Conservation (phyloP, 1,284 basidiomycete genomes). For the Apiotrichum sp. region DNA sequence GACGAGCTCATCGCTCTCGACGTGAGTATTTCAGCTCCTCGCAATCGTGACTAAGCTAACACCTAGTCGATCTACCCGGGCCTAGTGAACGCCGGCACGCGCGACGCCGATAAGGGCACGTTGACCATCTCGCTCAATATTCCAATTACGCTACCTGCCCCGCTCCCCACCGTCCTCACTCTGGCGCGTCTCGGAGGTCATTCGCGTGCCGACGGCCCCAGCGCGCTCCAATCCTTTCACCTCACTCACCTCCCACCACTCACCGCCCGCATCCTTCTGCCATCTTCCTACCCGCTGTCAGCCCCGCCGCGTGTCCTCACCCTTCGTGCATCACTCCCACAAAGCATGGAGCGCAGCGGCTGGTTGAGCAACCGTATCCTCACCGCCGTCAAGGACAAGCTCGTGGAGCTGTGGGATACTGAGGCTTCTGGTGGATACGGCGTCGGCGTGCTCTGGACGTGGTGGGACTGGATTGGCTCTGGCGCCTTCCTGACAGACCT, state of each 20-base stretch:
- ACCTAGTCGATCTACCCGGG: too few species aligned
- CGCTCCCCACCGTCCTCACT: neutral
- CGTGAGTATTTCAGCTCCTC: too few species aligned
- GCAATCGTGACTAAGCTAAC: too few species aligned
- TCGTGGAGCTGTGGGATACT: slow-evolving; percentile 13
- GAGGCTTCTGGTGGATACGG: slow-evolving; percentile 4
- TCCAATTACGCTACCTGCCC: neutral
- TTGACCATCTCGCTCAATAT: neutral
- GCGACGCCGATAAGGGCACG: too few species aligned
- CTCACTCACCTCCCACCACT: slow-evolving; percentile 35
- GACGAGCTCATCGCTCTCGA: too few species aligned
- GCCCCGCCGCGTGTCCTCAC: slow-evolving; percentile 16
- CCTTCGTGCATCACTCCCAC: slow-evolving; percentile 18
- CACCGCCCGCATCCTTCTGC: slow-evolving; percentile 20
- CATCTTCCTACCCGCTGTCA: slow-evolving; percentile 25
- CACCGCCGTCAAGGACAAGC: neutral
- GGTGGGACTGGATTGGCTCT: slow-evolving; percentile 41
- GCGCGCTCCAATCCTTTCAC: neutral
- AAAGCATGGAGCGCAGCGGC: neutral
- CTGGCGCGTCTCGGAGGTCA: neutral
- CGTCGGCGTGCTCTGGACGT: slow-evolving; percentile 33
- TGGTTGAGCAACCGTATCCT: slow-evolving; percentile 20
- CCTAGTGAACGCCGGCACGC: too few species aligned
- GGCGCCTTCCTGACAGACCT: slow-evolving; percentile 30
- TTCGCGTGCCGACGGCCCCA: neutral